Percentiles rank a stretch among this genome's conserved stretches.
Conservation (phyloP, 2,329 filamentous ascomycete species). For the Tolypocladium pustulatum region DNA sequence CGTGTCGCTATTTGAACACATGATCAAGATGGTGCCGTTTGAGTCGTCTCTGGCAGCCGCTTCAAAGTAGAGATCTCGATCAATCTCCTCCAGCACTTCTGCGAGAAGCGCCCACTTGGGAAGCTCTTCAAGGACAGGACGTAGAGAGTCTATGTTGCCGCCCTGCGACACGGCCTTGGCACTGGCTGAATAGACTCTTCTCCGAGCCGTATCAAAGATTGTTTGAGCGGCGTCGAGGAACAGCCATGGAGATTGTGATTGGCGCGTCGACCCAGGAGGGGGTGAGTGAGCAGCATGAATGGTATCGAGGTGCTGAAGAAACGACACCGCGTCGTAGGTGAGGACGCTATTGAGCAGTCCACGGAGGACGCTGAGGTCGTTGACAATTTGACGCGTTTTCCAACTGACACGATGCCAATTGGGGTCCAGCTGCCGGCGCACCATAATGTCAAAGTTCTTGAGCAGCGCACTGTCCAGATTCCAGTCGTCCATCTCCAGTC, state of each 20-base stretch:
- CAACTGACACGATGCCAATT: constrained; percentile 96
- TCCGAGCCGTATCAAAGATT: constrained; percentile 83
- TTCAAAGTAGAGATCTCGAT: constrained; percentile 79
- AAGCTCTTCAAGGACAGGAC: constrained; percentile 81
- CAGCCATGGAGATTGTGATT: constrained; percentile 90
- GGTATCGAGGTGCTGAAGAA: constrained; percentile 87
- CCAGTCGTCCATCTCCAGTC: constrained; percentile 94
- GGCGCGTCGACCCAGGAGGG: constrained; percentile 73
- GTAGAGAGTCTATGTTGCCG: constrained; percentile 48
- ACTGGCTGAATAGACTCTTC: constrained; percentile 70
- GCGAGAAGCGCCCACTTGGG: constrained; percentile 87
- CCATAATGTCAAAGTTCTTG: constrained; percentile 81
- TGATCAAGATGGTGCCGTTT: constrained; percentile 85
- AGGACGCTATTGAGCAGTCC: constrained; percentile 74
- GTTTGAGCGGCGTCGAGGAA: constrained; percentile 92
- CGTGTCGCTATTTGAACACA: constrained; percentile 83
- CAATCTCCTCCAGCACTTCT: constrained; percentile 90
- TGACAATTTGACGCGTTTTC: constrained; percentile 90
- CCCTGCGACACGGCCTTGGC: constrained; percentile 40
- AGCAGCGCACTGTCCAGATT: constrained; percentile 87
- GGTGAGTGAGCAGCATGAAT: constrained; percentile 86
- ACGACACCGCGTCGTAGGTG: constrained; percentile 80
- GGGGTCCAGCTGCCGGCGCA: constrained; percentile 83
- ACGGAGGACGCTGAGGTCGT: constrained; percentile 74
- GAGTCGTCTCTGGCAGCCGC: constrained; percentile 68